Base-by-base conservation (phyloP, 768 basidiomycete genomes). In the Sporobolomyces phaffii region DNA sequence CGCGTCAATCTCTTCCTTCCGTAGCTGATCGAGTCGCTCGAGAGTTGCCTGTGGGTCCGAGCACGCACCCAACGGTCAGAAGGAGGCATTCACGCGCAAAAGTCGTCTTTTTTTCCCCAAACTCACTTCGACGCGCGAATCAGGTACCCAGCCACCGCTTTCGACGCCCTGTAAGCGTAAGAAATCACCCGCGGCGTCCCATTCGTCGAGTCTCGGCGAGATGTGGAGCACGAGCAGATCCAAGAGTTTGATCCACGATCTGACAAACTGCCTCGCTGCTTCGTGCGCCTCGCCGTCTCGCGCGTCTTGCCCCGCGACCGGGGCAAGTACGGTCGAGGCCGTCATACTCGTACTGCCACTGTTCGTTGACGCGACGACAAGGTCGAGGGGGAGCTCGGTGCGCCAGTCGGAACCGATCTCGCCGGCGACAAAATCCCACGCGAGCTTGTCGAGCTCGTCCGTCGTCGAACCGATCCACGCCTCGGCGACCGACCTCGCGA, bases 121-220 rank as follows among this genome's bases (percentile, higher is more conserved):
- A n/a, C 65, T 29, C 49, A 72, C 70, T 60, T 72, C 70, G 56
- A 72, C 65, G 17, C 70, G 34, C 33, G 40, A 41, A 26, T 72
- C 65, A 11, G 65, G 70, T 8, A 72, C 63, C 62, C 62, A 72
- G 0, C 70, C 65, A 3, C 70, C 70, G 20, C 68, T 72, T 60
- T 72, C 70, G 22, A 53, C 44, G 11, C 60, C 50, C 24, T 72
- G 70, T 11, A 59, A 15, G 8, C 65, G 33, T 14, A 62, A 54
- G 41, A 64, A 64, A 40, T 72, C 70, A 2, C 53, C 65, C 59
- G 70, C 70, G 1, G 65, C 70, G 15, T 72, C 70, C 65, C 65
- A 72, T 20, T 72, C 70, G 17, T 63, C 62, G 18, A 72, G 51
- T 5, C 44, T 31, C 5, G 70, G 70, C 28, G 62, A 38, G 33